Evolutionary conservation across 345 rosid species (phyloP).

Genomic region (Moricandia moricandioides): DNA sequence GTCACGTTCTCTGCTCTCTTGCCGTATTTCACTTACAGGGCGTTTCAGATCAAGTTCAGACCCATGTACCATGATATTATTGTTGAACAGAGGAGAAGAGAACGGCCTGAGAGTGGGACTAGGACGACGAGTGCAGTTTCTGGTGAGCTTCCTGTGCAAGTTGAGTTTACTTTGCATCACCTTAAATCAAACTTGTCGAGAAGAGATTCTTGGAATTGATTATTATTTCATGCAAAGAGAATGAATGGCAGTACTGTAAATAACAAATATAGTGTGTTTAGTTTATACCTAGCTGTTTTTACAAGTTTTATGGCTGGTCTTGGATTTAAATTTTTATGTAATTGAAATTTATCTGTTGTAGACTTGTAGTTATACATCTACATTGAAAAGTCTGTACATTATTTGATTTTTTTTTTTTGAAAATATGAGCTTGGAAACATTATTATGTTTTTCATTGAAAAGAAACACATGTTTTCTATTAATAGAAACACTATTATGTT

Average conservation of each 20-base stretch:
- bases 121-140: constrained; percentile 26
- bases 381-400: neutral
- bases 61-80: constrained; percentile 82
- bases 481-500: neutral
- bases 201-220: constrained; percentile 34
- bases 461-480: no score
- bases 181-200: constrained; percentile 39
- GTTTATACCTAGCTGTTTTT: neutral
- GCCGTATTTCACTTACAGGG: constrained; percentile 69
- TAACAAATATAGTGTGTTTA: neutral
- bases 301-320: neutral
- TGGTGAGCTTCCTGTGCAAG: constrained; percentile 41
- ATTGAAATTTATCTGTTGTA: neutral
- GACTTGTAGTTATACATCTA: neutral
- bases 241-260: neutral
- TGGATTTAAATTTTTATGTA: neutral
- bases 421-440: neutral
- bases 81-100: constrained; percentile 35
- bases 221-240: neutral
- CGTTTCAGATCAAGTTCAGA: constrained; percentile 65
- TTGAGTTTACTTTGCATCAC: constrained; percentile 46
- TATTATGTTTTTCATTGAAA: neutral
- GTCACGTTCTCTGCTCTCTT: constrained; percentile 62
- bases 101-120: constrained; percentile 4
- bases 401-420: neutral